phyloP scores from a whole-genome alignment of 2,329 filamentous ascomycete species.

The Colletotrichum camelliae region DNA sequence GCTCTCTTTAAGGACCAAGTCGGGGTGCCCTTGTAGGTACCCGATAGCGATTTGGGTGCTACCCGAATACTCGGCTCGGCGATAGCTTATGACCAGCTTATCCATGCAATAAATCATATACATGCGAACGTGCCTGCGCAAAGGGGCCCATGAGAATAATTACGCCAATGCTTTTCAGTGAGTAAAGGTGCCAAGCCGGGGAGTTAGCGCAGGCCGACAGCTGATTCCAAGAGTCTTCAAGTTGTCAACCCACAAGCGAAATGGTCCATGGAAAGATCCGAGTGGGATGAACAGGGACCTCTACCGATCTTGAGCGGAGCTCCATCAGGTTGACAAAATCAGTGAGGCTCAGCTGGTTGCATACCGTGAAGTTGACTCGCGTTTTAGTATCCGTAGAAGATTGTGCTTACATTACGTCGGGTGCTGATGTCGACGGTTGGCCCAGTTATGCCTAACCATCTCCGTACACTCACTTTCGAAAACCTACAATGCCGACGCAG shows the following conservation, averaged over 20 bases:
- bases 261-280: not conserved
- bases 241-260: not conserved
- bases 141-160: not conserved
- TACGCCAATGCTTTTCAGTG: not conserved
- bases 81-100: not conserved
- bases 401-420: not conserved
- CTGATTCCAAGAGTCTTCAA: not conserved
- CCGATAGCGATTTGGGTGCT: not conserved
- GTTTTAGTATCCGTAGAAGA: not conserved
- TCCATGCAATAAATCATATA: not conserved
- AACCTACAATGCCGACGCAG: not conserved
- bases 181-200: not conserved
- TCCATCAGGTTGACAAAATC: not conserved
- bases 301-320: not conserved
- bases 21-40: not conserved
- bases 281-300: not conserved
- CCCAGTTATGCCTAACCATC: not conserved
- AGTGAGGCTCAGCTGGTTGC: not conserved
- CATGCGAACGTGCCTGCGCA: not conserved
- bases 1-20: not conserved
- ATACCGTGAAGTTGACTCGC: not conserved
- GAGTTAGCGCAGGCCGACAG: not conserved
- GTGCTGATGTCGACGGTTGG: not conserved
- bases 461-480: accelerated
- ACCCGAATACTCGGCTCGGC: not conserved